Percentiles rank a stretch among this genome's conserved stretches.
Conservation (phyloP, 371 early-diverging fungal species). For the Mucor circinelloides region DNA sequence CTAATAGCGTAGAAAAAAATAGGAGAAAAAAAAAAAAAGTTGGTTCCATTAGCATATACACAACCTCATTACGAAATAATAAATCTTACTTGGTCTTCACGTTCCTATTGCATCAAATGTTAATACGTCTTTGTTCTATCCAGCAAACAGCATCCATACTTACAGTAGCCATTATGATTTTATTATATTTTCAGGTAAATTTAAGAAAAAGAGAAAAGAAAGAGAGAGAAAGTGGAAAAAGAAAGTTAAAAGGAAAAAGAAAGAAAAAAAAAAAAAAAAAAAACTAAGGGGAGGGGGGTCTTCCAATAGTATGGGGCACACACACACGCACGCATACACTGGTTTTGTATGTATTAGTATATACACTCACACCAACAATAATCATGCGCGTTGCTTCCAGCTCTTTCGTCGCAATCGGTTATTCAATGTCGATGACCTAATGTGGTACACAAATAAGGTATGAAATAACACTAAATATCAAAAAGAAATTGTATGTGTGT, state of each 20-base stretch:
- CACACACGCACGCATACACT: neutral
- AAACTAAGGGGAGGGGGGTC: conserved; percentile 5
- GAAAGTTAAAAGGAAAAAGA: conserved; percentile 6
- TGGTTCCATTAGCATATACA: neutral
- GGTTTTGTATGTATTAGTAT: too few species aligned
- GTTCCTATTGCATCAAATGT: conserved; percentile 32
- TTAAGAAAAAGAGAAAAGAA: neutral
- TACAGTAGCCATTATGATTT: conserved; percentile 18
- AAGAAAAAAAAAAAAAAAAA: neutral
- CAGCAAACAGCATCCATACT: neutral
- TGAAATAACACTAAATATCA: neutral
- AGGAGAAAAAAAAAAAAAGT: neutral
- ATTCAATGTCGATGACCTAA: neutral
- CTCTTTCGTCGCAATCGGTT: neutral
- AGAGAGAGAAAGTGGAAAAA: neutral
- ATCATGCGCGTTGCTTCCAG: neutral
- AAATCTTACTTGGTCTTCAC: conserved; percentile 37
- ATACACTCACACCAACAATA: neutral
- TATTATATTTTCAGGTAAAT: neutral
- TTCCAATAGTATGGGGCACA: neutral
- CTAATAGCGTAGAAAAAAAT: neutral
- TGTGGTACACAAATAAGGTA: neutral
- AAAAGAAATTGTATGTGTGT: too few species aligned
- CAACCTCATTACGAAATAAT: neutral
- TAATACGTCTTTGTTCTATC: neutral